Conservation (phyloP, 73 alveolate species). For the Paramecium octaurelia region DNA sequence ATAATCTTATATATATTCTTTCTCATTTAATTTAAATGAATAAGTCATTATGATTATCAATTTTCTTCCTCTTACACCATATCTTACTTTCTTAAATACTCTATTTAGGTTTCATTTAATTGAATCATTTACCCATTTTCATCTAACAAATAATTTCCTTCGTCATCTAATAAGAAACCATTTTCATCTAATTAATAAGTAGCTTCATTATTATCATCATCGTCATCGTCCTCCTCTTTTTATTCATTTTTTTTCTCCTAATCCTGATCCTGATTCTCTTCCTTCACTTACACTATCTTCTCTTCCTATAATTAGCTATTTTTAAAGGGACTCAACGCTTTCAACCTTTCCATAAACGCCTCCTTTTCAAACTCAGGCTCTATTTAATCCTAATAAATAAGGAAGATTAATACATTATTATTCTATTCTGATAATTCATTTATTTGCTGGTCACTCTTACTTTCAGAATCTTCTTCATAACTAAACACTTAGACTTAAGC, state of each 20-base stretch:
- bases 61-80: conserved; percentile 46
- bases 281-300: background rate
- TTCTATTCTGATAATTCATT: background rate
- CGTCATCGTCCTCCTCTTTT: background rate
- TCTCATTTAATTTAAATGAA: background rate
- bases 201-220: conserved; percentile 36
- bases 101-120: conserved; percentile 44
- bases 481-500: background rate
- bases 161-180: conserved; percentile 55
- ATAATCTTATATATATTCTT: background rate
- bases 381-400: background rate
- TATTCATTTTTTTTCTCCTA: background rate
- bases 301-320: background rate
- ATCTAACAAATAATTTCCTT: conserved; percentile 52
- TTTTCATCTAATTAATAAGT: conserved; percentile 51
- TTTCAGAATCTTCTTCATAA: conserved; percentile 44
- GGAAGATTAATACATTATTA: background rate
- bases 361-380: background rate
- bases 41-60: background rate
- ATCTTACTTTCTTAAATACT: conserved; percentile 46
- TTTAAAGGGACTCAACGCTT: background rate
- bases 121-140: conserved; percentile 56
- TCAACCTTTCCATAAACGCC: background rate
- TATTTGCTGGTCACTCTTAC: background rate
- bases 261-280: background rate